Percentiles rank a stretch among this genome's conserved stretches.
Evolutionary conservation across 2,329 filamentous ascomycete species (phyloP).

Genomic region (Lecanosticta acicola): DNA sequence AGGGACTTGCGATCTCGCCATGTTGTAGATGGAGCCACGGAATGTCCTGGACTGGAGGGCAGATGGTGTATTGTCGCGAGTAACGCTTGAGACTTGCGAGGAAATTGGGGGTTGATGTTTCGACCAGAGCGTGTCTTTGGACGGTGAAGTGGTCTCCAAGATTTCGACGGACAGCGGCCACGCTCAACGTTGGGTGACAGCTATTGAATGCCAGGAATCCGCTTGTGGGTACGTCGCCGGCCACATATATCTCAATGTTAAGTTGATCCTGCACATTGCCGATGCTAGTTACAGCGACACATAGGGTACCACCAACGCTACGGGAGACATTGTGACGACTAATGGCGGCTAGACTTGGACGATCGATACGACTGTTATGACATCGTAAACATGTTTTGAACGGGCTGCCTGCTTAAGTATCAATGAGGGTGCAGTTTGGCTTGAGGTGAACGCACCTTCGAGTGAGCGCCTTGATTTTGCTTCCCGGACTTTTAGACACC

Average conservation of each 20-base stretch:
- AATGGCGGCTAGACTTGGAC: conserved; percentile 43
- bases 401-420: too few relatives aligned
- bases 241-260: conserved; percentile 41
- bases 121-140: conserved; percentile 30
- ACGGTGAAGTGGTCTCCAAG: conserved; percentile 37
- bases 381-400: conserved; percentile 7
- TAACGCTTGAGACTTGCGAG: conserved; percentile 34
- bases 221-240: conserved; percentile 40
- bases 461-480: too few relatives aligned
- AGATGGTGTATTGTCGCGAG: conserved; percentile 44
- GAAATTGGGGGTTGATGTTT: conserved; percentile 6
- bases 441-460: too few relatives aligned
- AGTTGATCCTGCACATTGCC: conserved; percentile 32
- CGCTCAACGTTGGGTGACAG: conserved; percentile 8
- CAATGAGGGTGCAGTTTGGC: too few relatives aligned
- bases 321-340: conserved; percentile 37
- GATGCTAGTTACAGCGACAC: conserved; percentile 40
- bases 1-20: conserved; percentile 38
- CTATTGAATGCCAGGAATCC: conserved; percentile 21
- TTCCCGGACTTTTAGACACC: too few relatives aligned
- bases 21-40: conserved; percentile 2
- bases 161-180: conserved; percentile 36
- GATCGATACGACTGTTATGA: conserved; percentile 36
- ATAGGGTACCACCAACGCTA: conserved; percentile 36
- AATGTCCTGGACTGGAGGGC: conserved; percentile 10